Evolutionary conservation across 257 asterid genomes (phyloP).

Genomic region (Anisodus acutangulus): DNA sequence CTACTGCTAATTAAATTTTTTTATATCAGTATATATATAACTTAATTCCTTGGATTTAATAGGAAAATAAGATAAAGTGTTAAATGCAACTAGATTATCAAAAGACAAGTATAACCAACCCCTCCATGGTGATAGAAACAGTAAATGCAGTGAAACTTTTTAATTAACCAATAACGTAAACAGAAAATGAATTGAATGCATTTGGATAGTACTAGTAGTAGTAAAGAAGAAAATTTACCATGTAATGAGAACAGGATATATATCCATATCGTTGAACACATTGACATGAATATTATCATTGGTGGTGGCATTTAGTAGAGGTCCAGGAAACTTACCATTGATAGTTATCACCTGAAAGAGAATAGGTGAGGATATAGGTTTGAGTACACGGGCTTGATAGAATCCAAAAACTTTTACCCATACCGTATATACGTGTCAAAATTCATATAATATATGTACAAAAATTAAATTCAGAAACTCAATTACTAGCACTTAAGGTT

Average conservation of each 20-base stretch:
- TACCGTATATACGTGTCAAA: too few species aligned
- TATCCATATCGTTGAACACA: constrained; percentile 62
- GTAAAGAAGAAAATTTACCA: constrained; percentile 46
- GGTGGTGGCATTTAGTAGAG: constrained; percentile 66
- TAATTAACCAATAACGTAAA: not conserved
- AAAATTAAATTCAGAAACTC: too few species aligned
- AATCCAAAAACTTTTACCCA: too few species aligned
- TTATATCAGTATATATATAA: too few species aligned
- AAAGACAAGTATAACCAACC: not conserved
- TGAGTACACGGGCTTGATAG: too few species aligned
- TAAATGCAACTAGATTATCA: not conserved
- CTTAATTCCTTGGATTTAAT: not conserved
- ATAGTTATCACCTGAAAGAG: constrained; percentile 65
- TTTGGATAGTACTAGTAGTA: not conserved
- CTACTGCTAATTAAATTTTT: too few species aligned
- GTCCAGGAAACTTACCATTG: constrained; percentile 80
- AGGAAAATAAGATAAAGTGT: not conserved
- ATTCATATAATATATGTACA: too few species aligned
- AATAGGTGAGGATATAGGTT: too few species aligned
- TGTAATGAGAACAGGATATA: constrained; percentile 72
- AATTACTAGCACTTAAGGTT: too few species aligned
- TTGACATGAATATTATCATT: constrained; percentile 60
- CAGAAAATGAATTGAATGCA: not conserved
- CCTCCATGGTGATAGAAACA: not conserved
- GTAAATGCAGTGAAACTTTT: not conserved